phyloP scores from a whole-genome alignment of 2,329 filamentous ascomycete genomes.

The Colletotrichum sp. region DNA sequence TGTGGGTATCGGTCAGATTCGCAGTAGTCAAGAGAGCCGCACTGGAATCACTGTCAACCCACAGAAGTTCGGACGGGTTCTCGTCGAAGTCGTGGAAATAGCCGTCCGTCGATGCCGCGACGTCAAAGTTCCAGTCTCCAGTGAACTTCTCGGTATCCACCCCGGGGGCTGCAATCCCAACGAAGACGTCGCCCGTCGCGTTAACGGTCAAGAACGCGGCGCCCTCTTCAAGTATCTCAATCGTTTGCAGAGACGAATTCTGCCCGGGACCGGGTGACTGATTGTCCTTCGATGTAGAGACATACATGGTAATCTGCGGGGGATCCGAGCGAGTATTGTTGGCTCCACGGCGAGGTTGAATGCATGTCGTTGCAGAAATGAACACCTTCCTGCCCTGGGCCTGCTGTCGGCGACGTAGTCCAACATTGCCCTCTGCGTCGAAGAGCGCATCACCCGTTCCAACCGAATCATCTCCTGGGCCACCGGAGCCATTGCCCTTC shows the following conservation, averaged over 20 bases:
- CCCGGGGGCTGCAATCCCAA: slow-evolving; percentile 76
- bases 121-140: slow-evolving; percentile 77
- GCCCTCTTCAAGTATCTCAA: slow-evolving; percentile 65
- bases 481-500: slow-evolving; percentile 29
- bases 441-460: slow-evolving; percentile 17
- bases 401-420: slow-evolving; percentile 27
- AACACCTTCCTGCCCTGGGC: slow-evolving; percentile 61
- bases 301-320: slow-evolving; percentile 78
- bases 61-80: slow-evolving; percentile 63
- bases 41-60: slow-evolving; percentile 83
- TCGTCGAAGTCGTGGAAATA: slow-evolving; percentile 73
- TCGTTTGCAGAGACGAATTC: slow-evolving; percentile 47
- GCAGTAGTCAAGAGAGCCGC: slow-evolving; percentile 81
- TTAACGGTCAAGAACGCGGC: slow-evolving; percentile 69
- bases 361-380: slow-evolving; percentile 85
- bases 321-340: slow-evolving; percentile 50
- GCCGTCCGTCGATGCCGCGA: slow-evolving; percentile 81
- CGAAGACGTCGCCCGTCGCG: slow-evolving; percentile 71
- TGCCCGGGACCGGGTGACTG: slow-evolving; percentile 68
- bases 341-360: slow-evolving; percentile 67
- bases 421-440: slow-evolving; percentile 18
- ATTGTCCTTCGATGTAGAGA: slow-evolving; percentile 71
- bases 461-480: slow-evolving; percentile 21
- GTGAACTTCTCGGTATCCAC: slow-evolving; percentile 60
- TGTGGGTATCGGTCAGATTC: slow-evolving; percentile 65